Evolutionary conservation across 129 eudicot genomes (phyloP).

Genomic region (Solidago caesia): DNA sequence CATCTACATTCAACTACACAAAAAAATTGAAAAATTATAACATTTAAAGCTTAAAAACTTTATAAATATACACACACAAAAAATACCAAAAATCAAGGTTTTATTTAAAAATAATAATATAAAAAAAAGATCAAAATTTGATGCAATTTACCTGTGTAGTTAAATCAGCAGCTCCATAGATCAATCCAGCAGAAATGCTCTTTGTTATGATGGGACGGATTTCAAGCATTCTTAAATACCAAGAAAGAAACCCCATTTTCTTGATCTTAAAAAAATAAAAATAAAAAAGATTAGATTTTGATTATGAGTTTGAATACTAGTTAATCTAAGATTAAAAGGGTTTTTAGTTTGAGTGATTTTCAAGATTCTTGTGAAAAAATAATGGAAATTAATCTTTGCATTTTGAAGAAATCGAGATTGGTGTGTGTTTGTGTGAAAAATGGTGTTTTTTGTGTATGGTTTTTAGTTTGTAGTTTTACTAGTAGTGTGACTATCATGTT

Average conservation of each 20-base stretch:
- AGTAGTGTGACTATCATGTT: constrained; percentile 7
- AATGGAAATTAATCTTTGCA: constrained; percentile 12
- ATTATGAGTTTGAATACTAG: background rate
- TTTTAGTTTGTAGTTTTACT: background rate
- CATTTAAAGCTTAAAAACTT: background rate
- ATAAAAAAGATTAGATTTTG: constrained; percentile 13
- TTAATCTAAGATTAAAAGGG: constrained; percentile 11
- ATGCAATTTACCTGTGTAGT: constrained; percentile 55
- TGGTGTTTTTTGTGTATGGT: constrained; percentile 23
- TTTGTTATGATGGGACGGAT: constrained; percentile 56
- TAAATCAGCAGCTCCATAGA: constrained; percentile 58
- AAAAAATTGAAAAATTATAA: background rate
- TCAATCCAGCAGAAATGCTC: constrained; percentile 52
- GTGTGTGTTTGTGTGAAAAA: constrained; percentile 18
- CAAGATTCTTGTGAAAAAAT: constrained; percentile 29
- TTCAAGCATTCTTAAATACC: constrained; percentile 68
- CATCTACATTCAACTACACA: background rate
- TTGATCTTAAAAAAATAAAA: constrained; percentile 17
- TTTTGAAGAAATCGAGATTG: constrained; percentile 22
- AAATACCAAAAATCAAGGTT: background rate
- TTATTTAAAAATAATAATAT: background rate
- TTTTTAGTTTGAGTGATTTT: constrained; percentile 14
- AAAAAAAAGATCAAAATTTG: background rate
- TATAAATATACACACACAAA: background rate
- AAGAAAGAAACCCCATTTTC: constrained; percentile 42